A percentile compares a stretch with the other conserved stretches of the same genome.
These are phyloP conservation scores for Penicillium paradoxum DNA, from an alignment of 495 filamentous ascomycete genomes.

Conservation along the genomic window DNA sequence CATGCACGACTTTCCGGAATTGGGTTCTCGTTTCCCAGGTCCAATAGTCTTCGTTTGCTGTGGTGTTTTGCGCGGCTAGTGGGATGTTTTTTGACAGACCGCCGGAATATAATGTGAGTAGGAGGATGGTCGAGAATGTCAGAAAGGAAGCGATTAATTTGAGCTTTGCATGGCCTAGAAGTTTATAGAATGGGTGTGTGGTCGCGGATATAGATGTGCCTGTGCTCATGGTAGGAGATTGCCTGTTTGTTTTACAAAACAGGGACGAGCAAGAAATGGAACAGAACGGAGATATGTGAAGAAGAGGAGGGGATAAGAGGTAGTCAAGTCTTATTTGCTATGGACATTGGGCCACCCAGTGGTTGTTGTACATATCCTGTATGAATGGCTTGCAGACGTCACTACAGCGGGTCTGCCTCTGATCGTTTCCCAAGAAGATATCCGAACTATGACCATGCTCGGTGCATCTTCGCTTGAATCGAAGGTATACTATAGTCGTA, in stretches of 20 bases:
- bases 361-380: not conserved
- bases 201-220: not conserved
- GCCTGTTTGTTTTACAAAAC: not conserved
- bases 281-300: not conserved
- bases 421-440: no score
- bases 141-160: slow-evolving; percentile 8
- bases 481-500: no score
- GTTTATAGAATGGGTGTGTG: not conserved
- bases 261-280: not conserved
- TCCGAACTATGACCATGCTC: no score
- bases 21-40: slow-evolving; percentile 12
- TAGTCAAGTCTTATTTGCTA: not conserved
- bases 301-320: not conserved
- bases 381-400: not conserved
- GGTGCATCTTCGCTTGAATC: no score
- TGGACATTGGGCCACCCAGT: not conserved
- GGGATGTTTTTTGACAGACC: not conserved
- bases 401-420: slow-evolving; percentile 1
- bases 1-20: not conserved
- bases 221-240: not conserved
- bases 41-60: slow-evolving; percentile 7
- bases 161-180: slow-evolving; percentile 1
- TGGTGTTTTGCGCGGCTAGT: not conserved
- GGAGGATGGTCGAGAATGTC: not conserved
- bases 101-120: slow-evolving; percentile 6